Evolutionary conservation across 2,329 filamentous ascomycete species (phyloP).

Genomic region (Diaporthe destruens): DNA sequence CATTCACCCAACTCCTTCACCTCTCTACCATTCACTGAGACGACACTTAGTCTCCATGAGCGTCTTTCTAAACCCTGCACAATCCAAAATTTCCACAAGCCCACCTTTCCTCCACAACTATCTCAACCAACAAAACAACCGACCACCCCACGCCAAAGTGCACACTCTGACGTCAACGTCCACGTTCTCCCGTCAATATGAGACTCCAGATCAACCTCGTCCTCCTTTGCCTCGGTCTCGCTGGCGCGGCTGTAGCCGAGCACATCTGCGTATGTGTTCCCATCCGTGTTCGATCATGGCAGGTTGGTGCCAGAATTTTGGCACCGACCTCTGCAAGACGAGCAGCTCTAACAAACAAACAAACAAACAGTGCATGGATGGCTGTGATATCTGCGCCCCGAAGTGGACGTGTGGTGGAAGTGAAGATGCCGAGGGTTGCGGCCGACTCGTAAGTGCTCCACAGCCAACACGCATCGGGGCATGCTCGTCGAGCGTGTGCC

Average conservation of each 20-base stretch:
- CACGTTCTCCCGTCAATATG: neutral
- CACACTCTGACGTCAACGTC: neutral
- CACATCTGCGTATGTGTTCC: neutral
- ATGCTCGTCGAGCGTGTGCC: neutral
- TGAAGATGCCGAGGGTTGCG: no score
- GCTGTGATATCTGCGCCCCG: neutral
- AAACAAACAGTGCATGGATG: neutral
- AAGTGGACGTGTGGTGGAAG: no score
- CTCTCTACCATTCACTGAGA: neutral
- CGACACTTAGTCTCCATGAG: neutral
- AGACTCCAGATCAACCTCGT: neutral
- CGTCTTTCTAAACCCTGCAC: neutral
- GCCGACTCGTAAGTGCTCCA: neutral
- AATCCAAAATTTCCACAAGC: neutral
- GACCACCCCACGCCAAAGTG: neutral
- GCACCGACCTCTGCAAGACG: neutral
- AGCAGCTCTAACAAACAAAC: neutral
- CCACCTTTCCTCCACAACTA: neutral
- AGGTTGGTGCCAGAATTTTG: neutral
- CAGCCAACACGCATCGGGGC: no score
- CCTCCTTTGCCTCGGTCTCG: conserved; percentile 3
- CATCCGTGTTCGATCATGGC: no score
- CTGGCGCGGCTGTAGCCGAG: neutral
- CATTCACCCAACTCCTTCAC: neutral
- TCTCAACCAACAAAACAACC: neutral